Conservation (phyloP, 495 filamentous ascomycete genomes). For the Penicillium salamii region DNA sequence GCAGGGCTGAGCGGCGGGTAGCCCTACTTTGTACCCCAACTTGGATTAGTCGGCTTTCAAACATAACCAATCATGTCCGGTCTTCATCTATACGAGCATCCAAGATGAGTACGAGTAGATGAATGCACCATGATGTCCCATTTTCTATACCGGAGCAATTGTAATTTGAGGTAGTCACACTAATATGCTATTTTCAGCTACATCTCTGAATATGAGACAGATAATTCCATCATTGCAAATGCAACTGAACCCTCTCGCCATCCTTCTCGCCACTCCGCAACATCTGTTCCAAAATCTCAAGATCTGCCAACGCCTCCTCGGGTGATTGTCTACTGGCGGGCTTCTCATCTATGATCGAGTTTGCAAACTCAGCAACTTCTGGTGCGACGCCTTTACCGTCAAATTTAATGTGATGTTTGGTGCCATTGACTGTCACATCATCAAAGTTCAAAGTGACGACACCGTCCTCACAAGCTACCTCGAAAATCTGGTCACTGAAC, state of each 20-base stretch:
- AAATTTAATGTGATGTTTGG: conserved; percentile 51
- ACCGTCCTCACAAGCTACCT: conserved; percentile 50
- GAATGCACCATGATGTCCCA: too few relatives aligned
- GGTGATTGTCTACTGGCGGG: conserved; percentile 52
- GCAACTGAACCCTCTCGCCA: conserved; percentile 42
- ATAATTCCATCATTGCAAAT: conserved; percentile 17
- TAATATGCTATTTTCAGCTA: too few relatives aligned
- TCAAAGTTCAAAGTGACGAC: conserved; percentile 53
- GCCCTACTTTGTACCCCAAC: conserved; percentile 19
- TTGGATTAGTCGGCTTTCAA: neutral
- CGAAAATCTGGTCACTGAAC: conserved; percentile 50
- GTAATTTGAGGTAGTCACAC: too few relatives aligned
- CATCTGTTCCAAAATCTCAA: conserved; percentile 67
- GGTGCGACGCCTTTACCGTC: conserved; percentile 58
- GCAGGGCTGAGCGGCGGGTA: too few relatives aligned
- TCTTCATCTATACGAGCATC: neutral
- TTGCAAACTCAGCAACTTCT: conserved; percentile 67
- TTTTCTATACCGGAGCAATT: too few relatives aligned
- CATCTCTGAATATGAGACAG: neutral
- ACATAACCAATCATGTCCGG: neutral
- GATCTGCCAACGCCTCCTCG: conserved; percentile 66
- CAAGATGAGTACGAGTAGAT: too few relatives aligned
- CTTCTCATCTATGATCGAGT: conserved; percentile 46
- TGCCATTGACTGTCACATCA: conserved; percentile 51
- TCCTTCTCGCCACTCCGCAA: conserved; percentile 58